Evolutionary conservation across 1,139 yeast genomes (phyloP).

Genomic region (Saccharomyces hybrid): DNA sequence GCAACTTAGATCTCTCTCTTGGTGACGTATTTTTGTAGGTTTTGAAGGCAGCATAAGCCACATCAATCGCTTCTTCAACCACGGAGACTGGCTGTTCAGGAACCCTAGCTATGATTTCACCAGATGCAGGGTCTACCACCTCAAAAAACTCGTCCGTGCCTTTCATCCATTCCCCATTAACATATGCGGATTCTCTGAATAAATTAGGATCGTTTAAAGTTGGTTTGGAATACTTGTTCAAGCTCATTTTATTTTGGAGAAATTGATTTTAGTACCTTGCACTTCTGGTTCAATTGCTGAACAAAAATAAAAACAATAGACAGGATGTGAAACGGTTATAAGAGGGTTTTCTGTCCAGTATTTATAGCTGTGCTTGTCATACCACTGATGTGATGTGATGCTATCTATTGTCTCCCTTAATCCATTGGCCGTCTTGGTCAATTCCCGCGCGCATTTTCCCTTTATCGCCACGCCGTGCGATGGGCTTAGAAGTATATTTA

Average conservation of each 20-base stretch:
- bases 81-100: slow-evolving; percentile 47
- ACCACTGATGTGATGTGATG: background rate
- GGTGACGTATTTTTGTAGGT: slow-evolving; percentile 52
- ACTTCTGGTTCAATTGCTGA: background rate
- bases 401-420: background rate
- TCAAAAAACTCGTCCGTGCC: slow-evolving; percentile 48
- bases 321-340: background rate
- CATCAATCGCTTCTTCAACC: slow-evolving; percentile 53
- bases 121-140: slow-evolving; percentile 73
- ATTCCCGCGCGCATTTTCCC: slow-evolving; percentile 1
- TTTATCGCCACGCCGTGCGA: background rate
- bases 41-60: slow-evolving; percentile 54
- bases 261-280: background rate
- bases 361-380: background rate
- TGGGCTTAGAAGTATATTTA: background rate
- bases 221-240: slow-evolving; percentile 9
- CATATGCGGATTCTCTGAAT: slow-evolving; percentile 48
- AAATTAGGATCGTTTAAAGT: slow-evolving; percentile 48
- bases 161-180: slow-evolving; percentile 69
- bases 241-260: background rate
- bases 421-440: background rate
- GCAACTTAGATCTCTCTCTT: slow-evolving; percentile 58
- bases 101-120: slow-evolving; percentile 45
- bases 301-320: background rate
- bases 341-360: background rate